Percentiles rank a stretch among this genome's conserved stretches.
Conservation (phyloP, 129 eudicot species). For the Tagetes erecta region DNA sequence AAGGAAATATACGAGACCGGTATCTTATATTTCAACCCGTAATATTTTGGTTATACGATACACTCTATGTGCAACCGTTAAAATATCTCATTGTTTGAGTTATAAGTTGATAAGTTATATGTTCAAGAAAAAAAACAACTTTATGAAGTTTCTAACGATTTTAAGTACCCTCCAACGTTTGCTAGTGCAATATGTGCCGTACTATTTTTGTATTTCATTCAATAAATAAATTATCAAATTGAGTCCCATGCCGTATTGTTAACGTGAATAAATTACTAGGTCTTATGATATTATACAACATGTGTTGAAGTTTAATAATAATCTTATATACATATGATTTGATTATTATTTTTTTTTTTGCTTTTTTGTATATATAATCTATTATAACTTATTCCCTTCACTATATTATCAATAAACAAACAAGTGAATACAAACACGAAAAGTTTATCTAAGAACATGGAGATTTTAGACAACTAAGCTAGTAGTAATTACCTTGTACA, state of each 20-base stretch:
- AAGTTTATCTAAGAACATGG: conserved; percentile 14
- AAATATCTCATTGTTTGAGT: too few relatives aligned
- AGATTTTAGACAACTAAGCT: background rate
- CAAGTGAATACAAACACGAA: conserved; percentile 11
- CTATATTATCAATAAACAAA: background rate
- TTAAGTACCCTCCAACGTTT: background rate
- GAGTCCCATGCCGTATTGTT: conserved; percentile 17
- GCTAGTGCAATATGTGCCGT: background rate
- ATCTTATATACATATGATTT: conserved; percentile 18
- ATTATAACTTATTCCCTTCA: conserved; percentile 20
- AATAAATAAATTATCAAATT: background rate
- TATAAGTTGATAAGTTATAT: too few relatives aligned
- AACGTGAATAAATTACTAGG: background rate
- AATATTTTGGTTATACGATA: too few relatives aligned
- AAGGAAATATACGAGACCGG: too few relatives aligned
- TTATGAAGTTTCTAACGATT: background rate
- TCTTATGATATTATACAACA: background rate
- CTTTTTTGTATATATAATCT: conserved; percentile 16
- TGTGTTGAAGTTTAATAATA: conserved; percentile 1
- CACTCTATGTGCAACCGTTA: too few relatives aligned
- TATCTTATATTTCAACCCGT: too few relatives aligned
- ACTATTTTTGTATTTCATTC: conserved; percentile 8
- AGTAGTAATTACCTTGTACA: conserved; percentile 7
- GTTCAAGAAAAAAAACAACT: too few relatives aligned
- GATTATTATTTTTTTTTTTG: background rate